A percentile compares a stretch with the other conserved stretches of the same genome.
Conservation (phyloP, 2,329 filamentous ascomycete genomes). For the Pseudogymnoascus sp. region DNA sequence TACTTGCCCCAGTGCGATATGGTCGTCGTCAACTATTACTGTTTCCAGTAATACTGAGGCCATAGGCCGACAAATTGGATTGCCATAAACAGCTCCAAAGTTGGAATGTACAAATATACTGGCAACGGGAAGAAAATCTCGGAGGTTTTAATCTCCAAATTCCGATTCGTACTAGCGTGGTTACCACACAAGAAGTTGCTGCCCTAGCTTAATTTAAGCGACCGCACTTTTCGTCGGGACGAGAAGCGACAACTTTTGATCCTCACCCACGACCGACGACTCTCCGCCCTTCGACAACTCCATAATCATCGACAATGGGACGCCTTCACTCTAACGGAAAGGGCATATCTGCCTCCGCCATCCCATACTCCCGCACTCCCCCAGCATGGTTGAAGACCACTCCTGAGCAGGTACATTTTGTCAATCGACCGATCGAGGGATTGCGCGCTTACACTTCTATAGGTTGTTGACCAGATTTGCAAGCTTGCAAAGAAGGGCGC, state of each 20-base stretch:
- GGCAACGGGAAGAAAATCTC: constrained; percentile 2
- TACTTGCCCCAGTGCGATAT: background rate
- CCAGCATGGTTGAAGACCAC: constrained; percentile 98
- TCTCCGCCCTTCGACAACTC: constrained; percentile 12
- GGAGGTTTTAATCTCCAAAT: background rate
- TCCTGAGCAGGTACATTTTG: constrained; percentile 59
- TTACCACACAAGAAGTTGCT: background rate
- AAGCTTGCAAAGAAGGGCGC: constrained; percentile 99
- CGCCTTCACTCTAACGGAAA: constrained; percentile 99
- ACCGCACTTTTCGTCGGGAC: constrained; percentile 5
- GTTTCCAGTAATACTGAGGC: background rate
- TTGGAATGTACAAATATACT: background rate
- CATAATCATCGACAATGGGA: constrained; percentile 58
- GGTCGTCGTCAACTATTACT: background rate
- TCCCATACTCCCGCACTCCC: constrained; percentile 91
- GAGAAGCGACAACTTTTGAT: constrained; percentile 17
- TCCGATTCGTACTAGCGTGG: background rate
- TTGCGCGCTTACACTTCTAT: constrained; percentile 1
- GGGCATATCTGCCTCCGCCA: constrained; percentile 91
- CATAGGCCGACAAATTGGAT: background rate
- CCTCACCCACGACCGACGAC: constrained; percentile 21
- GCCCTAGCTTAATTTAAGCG: constrained; percentile 9
- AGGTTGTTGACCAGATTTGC: constrained; percentile 95
- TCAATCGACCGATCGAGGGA: background rate
- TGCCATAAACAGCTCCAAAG: background rate